Evolutionary conservation across 805 yeast genomes (phyloP), one percentile per base, ranked within the genome.

Genomic region (Hanseniaspora meyeri): DNA sequence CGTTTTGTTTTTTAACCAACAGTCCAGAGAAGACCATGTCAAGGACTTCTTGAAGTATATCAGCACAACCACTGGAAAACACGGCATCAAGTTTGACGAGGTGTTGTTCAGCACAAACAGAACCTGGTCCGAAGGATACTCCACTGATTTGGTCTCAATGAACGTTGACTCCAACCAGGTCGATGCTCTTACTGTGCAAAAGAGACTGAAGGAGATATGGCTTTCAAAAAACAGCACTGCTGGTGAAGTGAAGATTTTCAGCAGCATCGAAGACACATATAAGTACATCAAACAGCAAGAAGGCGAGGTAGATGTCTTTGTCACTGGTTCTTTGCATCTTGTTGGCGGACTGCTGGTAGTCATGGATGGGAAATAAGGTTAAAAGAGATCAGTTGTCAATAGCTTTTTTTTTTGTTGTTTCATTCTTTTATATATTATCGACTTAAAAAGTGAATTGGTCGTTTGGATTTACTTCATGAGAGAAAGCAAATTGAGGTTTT

Each of bases 311-410:
- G 85, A 89, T 70, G 97, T 89, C 0, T 56, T 56, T 45, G 54
- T 51, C 7, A 85, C 95, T 58, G 99, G 99, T 0, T 89, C 97
- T 5, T 73, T 93, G 61, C 96, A 91, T 67, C 73, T 95, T 57
- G 95, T 93, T 11, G 99, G 99, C 17, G 98, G 97, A 0, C 78
- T 93, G 57, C 70, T 93, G 40, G 89, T 88, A 2, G 96, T 90
- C 6, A 70, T 88, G 45, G 96, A 91, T 53, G 74, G 69, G 16
- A 62, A 65, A 57, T 39, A 31, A 31, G 9, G 8, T 31, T 24
- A 20, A 10, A 19, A 20, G 19, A 19, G 31, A 38, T n/a, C 11
- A 2, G 3, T 24, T 24, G 27, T 24, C 5, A 24, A 24, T 9
- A 19, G 31, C 40, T 38, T 38, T 38, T 11, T 12, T 38, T 38